These are phyloP conservation scores for Cutaneotrichosporon sp. DNA, from an alignment of 1,284 basidiomycete genomes.

Conservation along the genomic window DNA sequence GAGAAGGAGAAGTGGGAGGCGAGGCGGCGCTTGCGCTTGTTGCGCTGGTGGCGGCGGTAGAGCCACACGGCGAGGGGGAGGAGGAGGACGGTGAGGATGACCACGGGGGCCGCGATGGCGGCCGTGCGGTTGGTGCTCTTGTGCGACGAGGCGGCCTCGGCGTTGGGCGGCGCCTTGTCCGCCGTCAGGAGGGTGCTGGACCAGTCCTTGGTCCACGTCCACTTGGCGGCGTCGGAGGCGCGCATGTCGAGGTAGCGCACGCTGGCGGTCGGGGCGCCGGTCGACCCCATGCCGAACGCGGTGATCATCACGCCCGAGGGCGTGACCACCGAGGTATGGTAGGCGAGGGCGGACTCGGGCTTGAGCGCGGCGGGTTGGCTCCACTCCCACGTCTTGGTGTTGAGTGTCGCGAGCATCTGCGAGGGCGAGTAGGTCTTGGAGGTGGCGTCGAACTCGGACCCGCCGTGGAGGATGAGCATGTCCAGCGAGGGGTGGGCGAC, in stretches of 20 bases:
- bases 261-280: constrained; percentile 36
- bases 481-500: constrained; percentile 49
- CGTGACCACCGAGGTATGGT: constrained; percentile 52
- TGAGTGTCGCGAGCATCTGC: constrained; percentile 42
- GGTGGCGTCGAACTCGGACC: constrained; percentile 30
- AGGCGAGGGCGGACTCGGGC: constrained; percentile 40
- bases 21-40: constrained; percentile 47
- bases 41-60: constrained; percentile 42
- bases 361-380: constrained; percentile 46
- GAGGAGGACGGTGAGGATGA: constrained; percentile 39
- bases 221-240: constrained; percentile 30
- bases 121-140: constrained; percentile 28
- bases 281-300: constrained; percentile 45
- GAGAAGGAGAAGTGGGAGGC: constrained; percentile 52
- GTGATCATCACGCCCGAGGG: constrained; percentile 53
- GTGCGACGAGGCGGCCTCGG: constrained; percentile 9
- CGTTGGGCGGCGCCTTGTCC: constrained; percentile 17
- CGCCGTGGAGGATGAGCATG: constrained; percentile 48
- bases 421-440: constrained; percentile 31
- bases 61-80: constrained; percentile 42
- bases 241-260: constrained; percentile 52
- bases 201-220: constrained; percentile 51
- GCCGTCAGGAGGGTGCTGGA: constrained; percentile 36
- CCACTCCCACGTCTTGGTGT: constrained; percentile 51
- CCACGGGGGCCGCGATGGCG: constrained; percentile 44